Conservation (phyloP, 2,329 filamentous ascomycete species). For the Microsporum canis region DNA sequence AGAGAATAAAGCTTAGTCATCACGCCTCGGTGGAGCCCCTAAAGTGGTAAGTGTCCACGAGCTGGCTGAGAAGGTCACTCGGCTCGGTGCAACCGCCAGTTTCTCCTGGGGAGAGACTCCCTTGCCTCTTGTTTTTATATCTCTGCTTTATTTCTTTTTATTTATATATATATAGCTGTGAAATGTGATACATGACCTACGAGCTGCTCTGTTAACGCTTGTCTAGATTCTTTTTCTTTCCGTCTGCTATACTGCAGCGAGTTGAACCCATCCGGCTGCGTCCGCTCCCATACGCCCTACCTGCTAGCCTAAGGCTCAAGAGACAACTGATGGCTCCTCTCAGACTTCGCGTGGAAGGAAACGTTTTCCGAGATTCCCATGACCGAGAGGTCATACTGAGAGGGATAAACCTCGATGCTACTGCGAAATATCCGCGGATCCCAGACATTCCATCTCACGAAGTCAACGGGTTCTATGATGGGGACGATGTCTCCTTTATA, state of each 20-base stretch:
- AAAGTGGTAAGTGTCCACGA: background rate
- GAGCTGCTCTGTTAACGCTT: background rate
- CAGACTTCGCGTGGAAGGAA: slow-evolving; percentile 72
- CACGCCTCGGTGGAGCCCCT: background rate
- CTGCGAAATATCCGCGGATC: slow-evolving; percentile 75
- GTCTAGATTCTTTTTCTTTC: background rate
- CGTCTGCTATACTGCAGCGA: background rate
- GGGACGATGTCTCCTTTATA: slow-evolving; percentile 82
- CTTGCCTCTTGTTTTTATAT: background rate
- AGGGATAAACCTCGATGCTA: slow-evolving; percentile 86
- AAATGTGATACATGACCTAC: background rate
- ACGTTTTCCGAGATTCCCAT: slow-evolving; percentile 67
- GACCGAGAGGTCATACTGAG: slow-evolving; percentile 79
- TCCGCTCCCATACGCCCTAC: background rate
- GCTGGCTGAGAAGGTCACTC: background rate
- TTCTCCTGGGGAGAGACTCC: background rate
- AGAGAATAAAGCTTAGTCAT: background rate
- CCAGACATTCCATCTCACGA: slow-evolving; percentile 75
- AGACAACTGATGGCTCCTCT: slow-evolving; percentile 53
- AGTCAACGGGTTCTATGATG: slow-evolving; percentile 73
- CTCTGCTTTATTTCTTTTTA: background rate
- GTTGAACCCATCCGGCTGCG: background rate
- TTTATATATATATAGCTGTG: background rate
- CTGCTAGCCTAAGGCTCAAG: background rate
- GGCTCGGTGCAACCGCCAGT: background rate